A percentile compares a stretch with the other conserved stretches of the same genome.
phyloP scores from a whole-genome alignment of 345 rosid genomes.

The Melaleuca alternifolia region DNA sequence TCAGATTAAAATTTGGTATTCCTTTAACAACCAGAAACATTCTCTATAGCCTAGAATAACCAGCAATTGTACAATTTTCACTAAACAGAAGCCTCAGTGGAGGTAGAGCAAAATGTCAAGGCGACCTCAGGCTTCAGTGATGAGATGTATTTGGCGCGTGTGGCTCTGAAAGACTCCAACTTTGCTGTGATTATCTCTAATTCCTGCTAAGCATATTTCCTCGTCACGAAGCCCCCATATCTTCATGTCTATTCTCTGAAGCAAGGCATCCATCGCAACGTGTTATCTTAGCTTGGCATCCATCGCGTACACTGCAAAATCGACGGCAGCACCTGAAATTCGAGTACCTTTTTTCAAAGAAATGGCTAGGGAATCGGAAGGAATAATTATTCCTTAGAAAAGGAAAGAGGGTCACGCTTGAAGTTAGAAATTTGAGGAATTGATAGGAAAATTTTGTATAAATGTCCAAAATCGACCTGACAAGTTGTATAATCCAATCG shows the following conservation, averaged over 20 bases:
- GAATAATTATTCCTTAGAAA: neutral
- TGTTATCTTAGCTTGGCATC: neutral
- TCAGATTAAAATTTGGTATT: neutral
- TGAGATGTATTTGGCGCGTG: neutral
- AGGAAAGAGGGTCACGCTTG: neutral
- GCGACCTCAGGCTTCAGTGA: neutral
- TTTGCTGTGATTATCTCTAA: neutral
- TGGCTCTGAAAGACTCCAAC: neutral
- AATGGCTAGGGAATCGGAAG: neutral
- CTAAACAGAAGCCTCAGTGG: neutral
- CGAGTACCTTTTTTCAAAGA: neutral
- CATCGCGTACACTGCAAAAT: neutral
- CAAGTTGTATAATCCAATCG: neutral
- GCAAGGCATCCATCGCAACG: neutral
- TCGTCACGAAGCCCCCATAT: neutral
- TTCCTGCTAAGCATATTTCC: neutral
- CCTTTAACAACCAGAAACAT: neutral
- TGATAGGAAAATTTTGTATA: neutral
- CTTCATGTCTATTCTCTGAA: neutral
- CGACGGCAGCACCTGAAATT: neutral
- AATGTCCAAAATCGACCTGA: neutral
- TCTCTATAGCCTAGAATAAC: neutral
- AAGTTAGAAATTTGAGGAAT: neutral
- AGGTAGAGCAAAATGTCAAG: neutral
- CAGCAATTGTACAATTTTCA: neutral